phyloP scores from a whole-genome alignment of 2,329 filamentous ascomycete species.

The Pseudogymnoascus sp. region DNA sequence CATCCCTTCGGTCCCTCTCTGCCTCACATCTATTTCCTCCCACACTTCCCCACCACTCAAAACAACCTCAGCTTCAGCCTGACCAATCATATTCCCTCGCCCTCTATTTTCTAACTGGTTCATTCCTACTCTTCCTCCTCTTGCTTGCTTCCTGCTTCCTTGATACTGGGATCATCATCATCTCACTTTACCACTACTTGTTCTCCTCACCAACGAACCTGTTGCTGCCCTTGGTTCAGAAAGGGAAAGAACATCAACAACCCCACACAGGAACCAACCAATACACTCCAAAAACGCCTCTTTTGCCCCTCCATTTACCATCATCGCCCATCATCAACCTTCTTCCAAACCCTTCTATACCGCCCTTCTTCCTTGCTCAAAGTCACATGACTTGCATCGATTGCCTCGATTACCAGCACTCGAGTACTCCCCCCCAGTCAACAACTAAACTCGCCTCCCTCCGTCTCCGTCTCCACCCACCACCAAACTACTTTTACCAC shows the following conservation, averaged over 20 bases:
- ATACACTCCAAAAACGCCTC: neutral
- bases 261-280: neutral
- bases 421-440: no score
- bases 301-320: neutral
- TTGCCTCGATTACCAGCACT: no score
- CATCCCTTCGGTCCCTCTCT: no score
- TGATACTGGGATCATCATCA: neutral
- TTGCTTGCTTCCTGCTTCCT: neutral
- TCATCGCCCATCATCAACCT: conserved; percentile 10
- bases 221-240: neutral
- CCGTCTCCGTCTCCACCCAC: conserved; percentile 6
- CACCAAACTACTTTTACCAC: conserved; percentile 10
- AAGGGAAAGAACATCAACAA: neutral
- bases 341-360: no score
- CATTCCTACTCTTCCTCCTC: no score
- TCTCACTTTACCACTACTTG: neutral
- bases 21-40: no score
- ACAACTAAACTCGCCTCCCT: no score
- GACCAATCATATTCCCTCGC: neutral
- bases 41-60: neutral
- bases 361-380: no score
- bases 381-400: neutral
- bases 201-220: no score
- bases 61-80: neutral
- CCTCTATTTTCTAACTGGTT: neutral